These are phyloP conservation scores for Globisporangium apiculatum DNA, from an alignment of 352 stramenopile genomes.

Conservation along the genomic window DNA sequence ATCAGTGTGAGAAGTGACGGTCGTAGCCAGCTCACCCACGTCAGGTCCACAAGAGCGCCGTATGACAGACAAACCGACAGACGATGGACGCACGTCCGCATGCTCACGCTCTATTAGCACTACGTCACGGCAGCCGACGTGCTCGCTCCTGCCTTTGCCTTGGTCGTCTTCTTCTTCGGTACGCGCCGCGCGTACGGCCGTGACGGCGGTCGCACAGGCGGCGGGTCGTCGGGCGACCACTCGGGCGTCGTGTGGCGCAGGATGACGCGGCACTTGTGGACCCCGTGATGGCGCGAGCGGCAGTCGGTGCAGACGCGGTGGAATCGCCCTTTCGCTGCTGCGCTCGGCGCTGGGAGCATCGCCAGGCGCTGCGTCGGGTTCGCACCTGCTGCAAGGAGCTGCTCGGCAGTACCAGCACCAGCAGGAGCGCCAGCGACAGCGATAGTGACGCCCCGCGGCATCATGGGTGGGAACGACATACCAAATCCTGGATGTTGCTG, in stretches of 20 bases:
- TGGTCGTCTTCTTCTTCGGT: slow-evolving; percentile 1
- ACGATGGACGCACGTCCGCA: too few species aligned
- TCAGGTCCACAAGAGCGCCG: too few species aligned
- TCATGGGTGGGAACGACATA: slow-evolving; percentile 30
- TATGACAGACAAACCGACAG: too few species aligned
- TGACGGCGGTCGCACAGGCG: slow-evolving; percentile 3
- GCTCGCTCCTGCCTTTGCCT: background rate
- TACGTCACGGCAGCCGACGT: too few species aligned
- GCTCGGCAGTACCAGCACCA: too few species aligned
- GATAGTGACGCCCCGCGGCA: slow-evolving; percentile 2
- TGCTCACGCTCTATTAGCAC: too few species aligned
- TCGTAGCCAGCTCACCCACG: too few species aligned
- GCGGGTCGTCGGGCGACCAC: slow-evolving; percentile 17
- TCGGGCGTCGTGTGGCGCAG: slow-evolving; percentile 62
- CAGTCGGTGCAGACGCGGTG: slow-evolving; percentile 69
- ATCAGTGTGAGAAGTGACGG: too few species aligned
- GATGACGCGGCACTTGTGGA: slow-evolving; percentile 58
- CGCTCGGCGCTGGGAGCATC: background rate
- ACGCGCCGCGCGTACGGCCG: slow-evolving; percentile 14
- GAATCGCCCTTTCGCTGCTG: slow-evolving; percentile 23
- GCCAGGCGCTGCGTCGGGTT: background rate
- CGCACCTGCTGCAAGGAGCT: too few species aligned
- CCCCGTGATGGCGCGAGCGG: slow-evolving; percentile 54
- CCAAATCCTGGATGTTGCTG: slow-evolving; percentile 25
- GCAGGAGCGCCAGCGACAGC: too few species aligned